Base-by-base conservation (phyloP, 495 filamentous ascomycete genomes). In the Aspergillus kassunensis region DNA sequence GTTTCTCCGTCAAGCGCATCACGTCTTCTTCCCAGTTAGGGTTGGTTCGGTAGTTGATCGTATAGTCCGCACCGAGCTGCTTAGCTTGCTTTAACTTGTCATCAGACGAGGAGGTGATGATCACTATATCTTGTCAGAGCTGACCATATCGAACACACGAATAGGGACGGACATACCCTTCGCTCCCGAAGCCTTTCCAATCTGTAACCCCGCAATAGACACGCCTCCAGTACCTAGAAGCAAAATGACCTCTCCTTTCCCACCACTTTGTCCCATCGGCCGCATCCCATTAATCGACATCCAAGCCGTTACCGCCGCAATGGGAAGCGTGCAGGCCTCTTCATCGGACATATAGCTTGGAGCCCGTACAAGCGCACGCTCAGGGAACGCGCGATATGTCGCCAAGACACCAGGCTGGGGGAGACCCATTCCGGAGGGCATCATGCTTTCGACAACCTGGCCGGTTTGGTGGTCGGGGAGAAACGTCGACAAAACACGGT, bases 211-310 rank as follows among this genome's bases (percentile, higher is more conserved):
- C 51, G 90, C 87, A 25, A 91, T 77, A 31, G 80, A 80, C 19
- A 95, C 89, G 41, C 89, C 89, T 1, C 89, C 89, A 0, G 87
- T 91, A 1, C 89, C 89, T 58, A 91, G 87, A 7, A 86, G 81
- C 19, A 95, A 66, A 1, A 95, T 80, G 40, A 67, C 76, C 41
- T 92, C 76, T 0, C 84, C 88, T 58, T 76, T 76, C 0, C 73
- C 75, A 19, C 90, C 76, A 9, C 80, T 85, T 57, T 75, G 79
- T 0, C 72, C 72, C n/a, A 76, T 53, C 2, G 77, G 74, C 9
- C 71, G 53, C 42, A 89, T 65, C 0, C 88, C 88, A 60, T 87
- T 92, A 13, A 95, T 76, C 6, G 81, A 83, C 58, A 92, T 93
- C 89, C 89, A 95, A 0, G 83, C 83, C 7, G 89, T 93, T 43